A percentile compares a stretch with the other conserved stretches of the same genome.
Evolutionary conservation across 2,329 filamentous ascomycete species (phyloP).

Genomic region (Microascus cirrosus): DNA sequence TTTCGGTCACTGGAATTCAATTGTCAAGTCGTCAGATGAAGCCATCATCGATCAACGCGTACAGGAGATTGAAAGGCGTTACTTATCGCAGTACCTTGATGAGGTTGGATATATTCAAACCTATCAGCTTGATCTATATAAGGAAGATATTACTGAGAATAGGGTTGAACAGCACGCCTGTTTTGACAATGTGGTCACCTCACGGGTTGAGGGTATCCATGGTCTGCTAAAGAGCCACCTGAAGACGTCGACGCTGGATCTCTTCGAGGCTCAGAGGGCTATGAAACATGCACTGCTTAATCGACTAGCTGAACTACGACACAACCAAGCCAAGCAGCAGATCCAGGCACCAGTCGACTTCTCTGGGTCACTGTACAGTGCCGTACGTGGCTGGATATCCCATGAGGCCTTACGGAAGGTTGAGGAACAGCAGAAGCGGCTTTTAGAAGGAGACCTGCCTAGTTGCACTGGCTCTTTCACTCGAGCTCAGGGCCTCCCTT

Average conservation of each 20-base stretch:
- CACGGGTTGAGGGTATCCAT: constrained; percentile 9
- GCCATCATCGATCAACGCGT: not conserved
- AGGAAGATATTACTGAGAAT: constrained; percentile 11
- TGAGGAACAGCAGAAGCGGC: constrained; percentile 7
- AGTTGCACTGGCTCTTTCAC: constrained; percentile 9
- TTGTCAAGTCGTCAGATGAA: not conserved
- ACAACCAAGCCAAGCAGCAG: constrained; percentile 8
- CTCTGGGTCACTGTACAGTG: constrained; percentile 7
- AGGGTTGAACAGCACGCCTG: constrained; percentile 10
- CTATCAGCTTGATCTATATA: constrained; percentile 10
- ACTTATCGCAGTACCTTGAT: constrained; percentile 7
- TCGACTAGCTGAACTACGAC: constrained; percentile 9
- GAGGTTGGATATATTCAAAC: constrained; percentile 11
- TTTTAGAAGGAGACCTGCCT: constrained; percentile 4
- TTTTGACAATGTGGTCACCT: constrained; percentile 11
- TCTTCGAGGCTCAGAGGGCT: constrained; percentile 10
- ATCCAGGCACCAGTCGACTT: constrained; percentile 8
- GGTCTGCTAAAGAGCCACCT: constrained; percentile 8
- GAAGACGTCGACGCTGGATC: constrained; percentile 8
- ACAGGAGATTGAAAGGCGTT: constrained; percentile 9
- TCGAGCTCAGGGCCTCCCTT: constrained; percentile 5
- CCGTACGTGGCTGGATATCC: constrained; percentile 9
- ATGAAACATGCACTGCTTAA: constrained; percentile 10
- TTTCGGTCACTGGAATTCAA: not conserved
- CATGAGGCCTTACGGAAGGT: constrained; percentile 11